Base-by-base conservation (phyloP, 2,329 filamentous ascomycete genomes). In the Diaporthe sp. region DNA sequence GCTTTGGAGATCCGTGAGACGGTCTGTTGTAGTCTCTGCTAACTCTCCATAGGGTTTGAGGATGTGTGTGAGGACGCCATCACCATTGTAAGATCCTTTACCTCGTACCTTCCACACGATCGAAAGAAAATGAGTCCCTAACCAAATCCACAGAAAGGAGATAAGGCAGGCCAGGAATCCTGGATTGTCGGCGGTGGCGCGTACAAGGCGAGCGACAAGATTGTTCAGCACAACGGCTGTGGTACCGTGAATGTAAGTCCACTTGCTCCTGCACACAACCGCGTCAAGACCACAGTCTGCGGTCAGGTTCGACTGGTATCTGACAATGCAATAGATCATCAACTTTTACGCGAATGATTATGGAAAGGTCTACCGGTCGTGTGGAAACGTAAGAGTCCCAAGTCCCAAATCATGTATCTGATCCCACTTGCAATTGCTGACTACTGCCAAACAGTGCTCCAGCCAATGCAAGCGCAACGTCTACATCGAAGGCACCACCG, bases 381-480 rank as follows among this genome's bases (percentile, higher is more conserved):
- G 62, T 51, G 62, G 62, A 37, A 68, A 68, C 10, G 62, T 68
- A 68, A 68, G 62, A 17, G 17, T 2, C 44, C 28, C 28, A 15
- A 34, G 3, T 4, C 1, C 3, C 5, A 51, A 10, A 8, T 25
- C 9, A 28, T 15, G 19, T 37, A 19, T n/a, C 9, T 34, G 49
- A 25, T 3, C 2, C 1, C n/a, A 12, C 12, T 1, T 46, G 7
- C 31, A n/a, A 7, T 3, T 9, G 34, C 51, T 71, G 15, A 71
- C 68, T 0, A 1, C 22, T 10, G 8, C 6, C 8, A 5, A 31
- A 60, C 13, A 71, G 68, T 75, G 73, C 67, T 72, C 49, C 25
- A 72, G 57, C 62, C 81, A 82, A 51, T 84, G 85, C 77, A 84
- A 84, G 74, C 83, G 87, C 28, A 87, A 86, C 77, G 85, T 88